A percentile compares a stretch with the other conserved stretches of the same genome.
Conservation (phyloP, 2,329 filamentous ascomycete species). For the Knoxdaviesia proteae region DNA sequence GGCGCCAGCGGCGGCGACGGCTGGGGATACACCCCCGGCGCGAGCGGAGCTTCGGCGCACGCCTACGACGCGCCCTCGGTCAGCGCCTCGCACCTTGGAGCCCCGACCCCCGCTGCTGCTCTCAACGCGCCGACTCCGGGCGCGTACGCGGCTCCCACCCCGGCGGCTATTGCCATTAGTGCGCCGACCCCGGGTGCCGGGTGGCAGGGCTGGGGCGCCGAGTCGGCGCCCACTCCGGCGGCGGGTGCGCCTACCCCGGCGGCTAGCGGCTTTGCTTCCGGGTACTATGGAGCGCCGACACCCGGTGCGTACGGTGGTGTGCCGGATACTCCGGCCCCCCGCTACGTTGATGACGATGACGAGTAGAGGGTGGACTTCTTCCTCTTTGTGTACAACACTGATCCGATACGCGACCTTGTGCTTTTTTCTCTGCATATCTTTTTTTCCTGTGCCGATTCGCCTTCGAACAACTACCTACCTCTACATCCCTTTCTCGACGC, state of each 20-base stretch:
- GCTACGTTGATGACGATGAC: constrained; percentile 30
- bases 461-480: no score
- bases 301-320: constrained; percentile 36
- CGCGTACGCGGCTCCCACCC: constrained; percentile 43
- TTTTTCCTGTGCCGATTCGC: no score
- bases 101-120: constrained; percentile 35
- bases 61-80: constrained; percentile 53
- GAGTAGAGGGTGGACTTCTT: not conserved
- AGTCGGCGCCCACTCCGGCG: constrained; percentile 45
- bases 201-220: constrained; percentile 38
- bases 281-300: constrained; percentile 40
- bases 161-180: constrained; percentile 31
- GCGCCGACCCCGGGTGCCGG: constrained; percentile 51
- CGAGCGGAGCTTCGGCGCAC: constrained; percentile 18
- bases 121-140: constrained; percentile 53
- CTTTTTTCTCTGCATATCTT: no score
- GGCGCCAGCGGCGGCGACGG: constrained; percentile 35
- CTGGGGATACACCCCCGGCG: constrained; percentile 37
- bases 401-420: no score
- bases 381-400: no score
- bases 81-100: constrained; percentile 30
- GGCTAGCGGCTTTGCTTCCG: constrained; percentile 30
- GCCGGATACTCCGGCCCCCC: constrained; percentile 38
- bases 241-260: constrained; percentile 48
- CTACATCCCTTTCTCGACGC: no score